phyloP scores from a whole-genome alignment of 2,329 filamentous ascomycete genomes.

The Zopfia rhizophila region DNA sequence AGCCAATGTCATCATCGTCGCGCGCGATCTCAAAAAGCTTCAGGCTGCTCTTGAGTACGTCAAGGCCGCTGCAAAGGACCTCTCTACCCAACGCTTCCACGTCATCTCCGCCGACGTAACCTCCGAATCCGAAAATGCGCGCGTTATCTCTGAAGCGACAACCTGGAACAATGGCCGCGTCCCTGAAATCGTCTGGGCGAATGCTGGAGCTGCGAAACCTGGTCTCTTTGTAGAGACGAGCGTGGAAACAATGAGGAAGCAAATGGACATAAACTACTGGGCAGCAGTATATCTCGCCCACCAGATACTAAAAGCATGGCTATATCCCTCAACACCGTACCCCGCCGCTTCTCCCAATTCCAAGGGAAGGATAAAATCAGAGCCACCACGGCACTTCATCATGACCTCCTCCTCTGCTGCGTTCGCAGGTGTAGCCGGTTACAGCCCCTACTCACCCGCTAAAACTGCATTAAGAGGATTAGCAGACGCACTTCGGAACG shows the following conservation, averaged over 20 bases:
- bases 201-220: slow-evolving; percentile 79
- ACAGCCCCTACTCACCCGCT: slow-evolving; percentile 82
- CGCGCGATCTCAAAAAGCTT: slow-evolving; percentile 80
- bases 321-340: slow-evolving; percentile 56
- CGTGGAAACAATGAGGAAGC: slow-evolving; percentile 71
- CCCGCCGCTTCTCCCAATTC: slow-evolving; percentile 39
- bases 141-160: slow-evolving; percentile 76
- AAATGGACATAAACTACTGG: slow-evolving; percentile 96
- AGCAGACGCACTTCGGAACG: slow-evolving; percentile 83
- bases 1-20: slow-evolving; percentile 86
- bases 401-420: slow-evolving; percentile 84
- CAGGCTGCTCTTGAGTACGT: slow-evolving; percentile 74
- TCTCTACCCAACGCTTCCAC: slow-evolving; percentile 78
- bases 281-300: slow-evolving; percentile 87
- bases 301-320: slow-evolving; percentile 79
- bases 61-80: slow-evolving; percentile 72
- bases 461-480: slow-evolving; percentile 88
- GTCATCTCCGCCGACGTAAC: slow-evolving; percentile 87
- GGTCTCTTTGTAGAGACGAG: slow-evolving; percentile 81
- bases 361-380: slow-evolving; percentile 29
- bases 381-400: slow-evolving; percentile 77
- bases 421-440: slow-evolving; percentile 82
- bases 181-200: slow-evolving; percentile 91
- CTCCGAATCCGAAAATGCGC: slow-evolving; percentile 72
- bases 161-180: slow-evolving; percentile 78